phyloP scores from a whole-genome alignment of 495 filamentous ascomycete genomes.

The Penicillium subrubescens region DNA sequence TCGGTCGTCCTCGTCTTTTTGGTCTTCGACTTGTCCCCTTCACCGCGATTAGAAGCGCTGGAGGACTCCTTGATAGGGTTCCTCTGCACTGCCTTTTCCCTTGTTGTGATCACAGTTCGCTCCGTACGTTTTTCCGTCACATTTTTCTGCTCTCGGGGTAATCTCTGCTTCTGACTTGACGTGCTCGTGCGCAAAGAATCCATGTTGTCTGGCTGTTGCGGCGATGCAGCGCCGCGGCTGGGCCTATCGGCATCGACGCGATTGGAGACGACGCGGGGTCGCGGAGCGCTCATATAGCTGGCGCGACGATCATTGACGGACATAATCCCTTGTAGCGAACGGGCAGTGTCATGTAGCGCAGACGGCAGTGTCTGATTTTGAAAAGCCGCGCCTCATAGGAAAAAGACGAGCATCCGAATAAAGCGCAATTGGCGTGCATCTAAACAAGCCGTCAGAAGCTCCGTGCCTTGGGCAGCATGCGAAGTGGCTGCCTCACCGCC shows the following conservation, averaged over 20 bases:
- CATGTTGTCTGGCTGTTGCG: conserved; percentile 38
- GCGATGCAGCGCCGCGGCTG: conserved; percentile 36
- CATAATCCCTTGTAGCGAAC: conserved; percentile 38
- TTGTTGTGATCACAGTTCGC: conserved; percentile 58
- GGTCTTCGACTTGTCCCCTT: conserved; percentile 47
- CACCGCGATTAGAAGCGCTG: conserved; percentile 40
- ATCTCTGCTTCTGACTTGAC: conserved; percentile 37
- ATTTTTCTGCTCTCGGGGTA: conserved; percentile 36
- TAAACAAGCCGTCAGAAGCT: conserved; percentile 19
- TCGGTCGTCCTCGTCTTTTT: conserved; percentile 40
- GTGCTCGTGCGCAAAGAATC: conserved; percentile 40
- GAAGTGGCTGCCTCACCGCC: conserved; percentile 32
- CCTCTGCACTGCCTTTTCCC: conserved; percentile 62
- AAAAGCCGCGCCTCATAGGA: neutral
- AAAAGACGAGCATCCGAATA: conserved; percentile 1
- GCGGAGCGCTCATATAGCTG: conserved; percentile 48
- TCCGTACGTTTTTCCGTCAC: conserved; percentile 43
- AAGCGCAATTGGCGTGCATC: conserved; percentile 4
- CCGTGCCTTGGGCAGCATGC: conserved; percentile 21
- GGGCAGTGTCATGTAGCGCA: conserved; percentile 27
- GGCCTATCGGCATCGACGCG: conserved; percentile 47
- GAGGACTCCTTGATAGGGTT: conserved; percentile 65
- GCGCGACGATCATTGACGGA: conserved; percentile 49
- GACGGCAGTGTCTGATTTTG: neutral
- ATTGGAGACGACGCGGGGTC: conserved; percentile 50